Conservation (phyloP, 768 basidiomycete species). For the Collybiopsis confluens region DNA sequence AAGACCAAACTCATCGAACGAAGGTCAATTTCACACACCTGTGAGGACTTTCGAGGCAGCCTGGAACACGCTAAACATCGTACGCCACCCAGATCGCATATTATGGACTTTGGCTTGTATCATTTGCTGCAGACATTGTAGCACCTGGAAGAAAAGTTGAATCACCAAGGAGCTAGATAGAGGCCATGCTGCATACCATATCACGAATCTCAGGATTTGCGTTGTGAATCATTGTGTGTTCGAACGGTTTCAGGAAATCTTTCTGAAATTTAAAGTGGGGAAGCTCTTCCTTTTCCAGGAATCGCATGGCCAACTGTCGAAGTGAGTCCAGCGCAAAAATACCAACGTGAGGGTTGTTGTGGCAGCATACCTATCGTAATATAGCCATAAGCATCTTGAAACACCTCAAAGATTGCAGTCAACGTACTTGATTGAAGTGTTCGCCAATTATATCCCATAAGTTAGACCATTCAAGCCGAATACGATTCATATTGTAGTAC, state of each 20-base stretch:
- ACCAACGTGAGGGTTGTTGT: constrained; percentile 93
- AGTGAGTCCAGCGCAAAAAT: constrained; percentile 97
- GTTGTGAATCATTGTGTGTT: constrained; percentile 97
- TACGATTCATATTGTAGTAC: constrained; percentile 99
- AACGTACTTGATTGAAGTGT: constrained; percentile 91
- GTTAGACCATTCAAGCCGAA: constrained; percentile 97
- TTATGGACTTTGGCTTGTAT: constrained; percentile 92
- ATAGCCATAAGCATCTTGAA: constrained; percentile 8
- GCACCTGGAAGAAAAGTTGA: constrained; percentile 48
- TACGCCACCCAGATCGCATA: constrained; percentile 97
- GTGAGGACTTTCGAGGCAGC: constrained; percentile 92
- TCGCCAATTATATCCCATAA: constrained; percentile 97
- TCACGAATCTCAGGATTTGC: constrained; percentile 93
- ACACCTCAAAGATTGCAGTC: neutral
- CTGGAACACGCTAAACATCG: constrained; percentile 98
- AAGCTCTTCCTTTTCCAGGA: constrained; percentile 97
- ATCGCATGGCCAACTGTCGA: constrained; percentile 95
- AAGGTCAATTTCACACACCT: constrained; percentile 42
- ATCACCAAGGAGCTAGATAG: neutral
- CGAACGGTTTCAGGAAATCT: constrained; percentile 97
- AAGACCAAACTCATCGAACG: neutral
- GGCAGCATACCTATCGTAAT: constrained; percentile 87
- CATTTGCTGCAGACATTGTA: constrained; percentile 99
- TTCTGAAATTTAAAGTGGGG: constrained; percentile 99
- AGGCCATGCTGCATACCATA: constrained; percentile 60